Percentiles rank a stretch among this genome's conserved stretches.
phyloP scores from a whole-genome alignment of 345 rosid species.

The Dovyalis caffra region DNA sequence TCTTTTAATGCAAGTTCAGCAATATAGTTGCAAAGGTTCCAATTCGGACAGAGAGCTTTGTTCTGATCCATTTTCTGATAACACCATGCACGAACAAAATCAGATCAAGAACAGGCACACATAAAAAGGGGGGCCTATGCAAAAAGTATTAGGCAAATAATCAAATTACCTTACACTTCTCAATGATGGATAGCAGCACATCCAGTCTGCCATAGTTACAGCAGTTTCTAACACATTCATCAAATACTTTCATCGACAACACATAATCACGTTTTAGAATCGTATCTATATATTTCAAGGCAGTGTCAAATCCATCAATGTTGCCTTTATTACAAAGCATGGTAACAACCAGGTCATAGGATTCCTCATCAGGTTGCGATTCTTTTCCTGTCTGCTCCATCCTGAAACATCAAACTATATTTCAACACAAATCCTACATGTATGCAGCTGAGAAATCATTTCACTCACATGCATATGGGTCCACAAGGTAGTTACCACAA shows the following conservation, averaged over 20 bases:
- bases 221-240: slow-evolving; percentile 57
- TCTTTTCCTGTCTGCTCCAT: slow-evolving; percentile 74
- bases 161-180: slow-evolving; percentile 79
- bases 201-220: slow-evolving; percentile 56
- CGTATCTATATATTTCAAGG: slow-evolving; percentile 60
- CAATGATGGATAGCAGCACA: slow-evolving; percentile 64
- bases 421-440: not conserved
- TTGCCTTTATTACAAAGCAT: slow-evolving; percentile 47
- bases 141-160: not conserved
- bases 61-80: slow-evolving; percentile 72
- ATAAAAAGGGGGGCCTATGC: not conserved
- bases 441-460: not conserved
- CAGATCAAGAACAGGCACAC: slow-evolving; percentile 6
- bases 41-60: slow-evolving; percentile 78
- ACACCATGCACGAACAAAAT: slow-evolving; percentile 22
- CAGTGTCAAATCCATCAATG: slow-evolving; percentile 44
- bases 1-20: slow-evolving; percentile 69
- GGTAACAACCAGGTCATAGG: slow-evolving; percentile 64
- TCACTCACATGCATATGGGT: not conserved
- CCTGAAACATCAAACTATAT: slow-evolving; percentile 44
- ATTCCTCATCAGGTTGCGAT: slow-evolving; percentile 81
- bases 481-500: not conserved
- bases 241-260: slow-evolving; percentile 55
- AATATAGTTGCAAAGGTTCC: slow-evolving; percentile 63
- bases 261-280: slow-evolving; percentile 56